Evolutionary conservation across 2,329 filamentous ascomycete species (phyloP).

Genomic region (Zymoseptoria crescenta): DNA sequence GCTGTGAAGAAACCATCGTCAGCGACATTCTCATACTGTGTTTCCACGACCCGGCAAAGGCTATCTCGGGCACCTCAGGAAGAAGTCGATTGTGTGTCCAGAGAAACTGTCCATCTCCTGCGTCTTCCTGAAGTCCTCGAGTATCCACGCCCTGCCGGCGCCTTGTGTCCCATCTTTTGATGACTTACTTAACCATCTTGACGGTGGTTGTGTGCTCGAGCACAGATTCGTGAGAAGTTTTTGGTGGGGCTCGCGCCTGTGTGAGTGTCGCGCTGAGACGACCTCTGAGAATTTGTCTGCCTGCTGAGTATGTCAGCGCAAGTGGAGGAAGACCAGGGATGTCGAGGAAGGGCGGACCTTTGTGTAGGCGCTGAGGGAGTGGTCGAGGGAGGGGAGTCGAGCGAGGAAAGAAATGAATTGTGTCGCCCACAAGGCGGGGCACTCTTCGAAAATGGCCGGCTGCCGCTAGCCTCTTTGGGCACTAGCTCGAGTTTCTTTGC

Average conservation of each 20-base stretch:
- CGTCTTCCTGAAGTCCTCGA: not conserved
- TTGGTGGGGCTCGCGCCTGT: not conserved
- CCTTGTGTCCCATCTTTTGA: not conserved
- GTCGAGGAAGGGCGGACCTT: not conserved
- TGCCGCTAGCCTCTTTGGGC: not conserved
- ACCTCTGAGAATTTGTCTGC: conserved; percentile 21
- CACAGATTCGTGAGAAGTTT: not conserved
- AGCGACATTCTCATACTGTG: conserved; percentile 31
- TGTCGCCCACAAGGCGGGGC: not conserved
- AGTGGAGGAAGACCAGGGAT: not conserved
- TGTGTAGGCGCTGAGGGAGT: not conserved
- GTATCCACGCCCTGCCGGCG: not conserved
- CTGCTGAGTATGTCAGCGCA: conserved; percentile 9
- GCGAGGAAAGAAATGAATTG: not conserved
- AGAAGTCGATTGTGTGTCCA: not conserved
- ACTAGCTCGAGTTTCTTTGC: not conserved
- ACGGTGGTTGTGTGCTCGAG: conserved; percentile 48
- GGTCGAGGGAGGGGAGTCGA: not conserved
- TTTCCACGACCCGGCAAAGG: not conserved
- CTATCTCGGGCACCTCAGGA: not conserved
- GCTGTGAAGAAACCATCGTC: conserved; percentile 50
- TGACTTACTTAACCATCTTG: conserved; percentile 99
- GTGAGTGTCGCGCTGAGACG: conserved; percentile 17
- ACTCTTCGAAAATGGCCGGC: not conserved
- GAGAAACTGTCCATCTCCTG: not conserved